Evolutionary conservation across 2,329 filamentous ascomycete genomes (phyloP), one percentile per base, ranked within the genome.

Genomic region (Diaporthe citrichinensis): DNA sequence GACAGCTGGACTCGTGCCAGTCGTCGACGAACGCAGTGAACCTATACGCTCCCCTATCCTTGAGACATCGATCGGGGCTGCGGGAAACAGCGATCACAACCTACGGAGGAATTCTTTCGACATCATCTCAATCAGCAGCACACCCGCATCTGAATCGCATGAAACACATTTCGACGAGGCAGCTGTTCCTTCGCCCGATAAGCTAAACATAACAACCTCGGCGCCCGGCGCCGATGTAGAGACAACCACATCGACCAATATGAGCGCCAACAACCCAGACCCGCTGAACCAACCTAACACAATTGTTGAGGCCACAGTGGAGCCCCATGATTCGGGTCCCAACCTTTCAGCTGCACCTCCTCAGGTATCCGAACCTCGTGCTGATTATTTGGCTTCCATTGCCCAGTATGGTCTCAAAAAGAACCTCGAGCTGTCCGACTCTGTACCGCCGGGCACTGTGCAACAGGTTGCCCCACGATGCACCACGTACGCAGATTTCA

Each of bases 331-430:
- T 31, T 46, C 9, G 59, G 59, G 5, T 62, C 39, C n/a, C 14
- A 25, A 23, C 7, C 17, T 23, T 20, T 44, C n/a, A n/a, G 25
- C 59, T 31, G 59, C 46, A 46, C 59, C 59, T 46, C 0, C 39
- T 62, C n/a, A 23, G 12, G 59, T 14, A 62, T 14, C 39, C 6
- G 59, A 62, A 44, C 8, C 9, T 62, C 39, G 39, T 31, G 39
- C 39, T 46, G 59, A 31, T 46, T 62, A 46, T 65, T n/a, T 65
- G 41, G 41, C 61, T 34, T 15, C 10, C 1, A 15, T 49, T 34
- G 61, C 61, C 17, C 61, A 65, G 41, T 49, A 65, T 49, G 61
- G 61, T 65, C 41, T 65, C 25, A 49, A 65, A 34, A 25, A 65
- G 25, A 65, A 65, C 2, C 25, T 15, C 61, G 61, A 15, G n/a